A percentile compares a stretch with the other conserved stretches of the same genome.
These are phyloP conservation scores for Penicillium sp. DNA, from an alignment of 2,329 filamentous ascomycete genomes.

Conservation along the genomic window DNA sequence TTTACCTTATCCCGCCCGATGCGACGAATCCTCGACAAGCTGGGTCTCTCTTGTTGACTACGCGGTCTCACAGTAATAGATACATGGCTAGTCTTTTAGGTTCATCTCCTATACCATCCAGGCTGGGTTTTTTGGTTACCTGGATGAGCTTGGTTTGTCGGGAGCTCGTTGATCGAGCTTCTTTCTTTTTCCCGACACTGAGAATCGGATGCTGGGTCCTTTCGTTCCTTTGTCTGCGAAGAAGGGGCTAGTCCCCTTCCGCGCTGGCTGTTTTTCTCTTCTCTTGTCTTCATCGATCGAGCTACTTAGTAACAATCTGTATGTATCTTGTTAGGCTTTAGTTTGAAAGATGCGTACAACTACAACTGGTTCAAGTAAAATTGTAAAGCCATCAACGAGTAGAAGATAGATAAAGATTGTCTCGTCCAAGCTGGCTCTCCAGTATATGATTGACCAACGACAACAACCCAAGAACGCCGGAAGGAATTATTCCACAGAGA, in stretches of 20 bases:
- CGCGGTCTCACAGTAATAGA: background rate
- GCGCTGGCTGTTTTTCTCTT: constrained; percentile 28
- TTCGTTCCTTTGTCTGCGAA: constrained; percentile 34
- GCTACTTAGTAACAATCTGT: constrained; percentile 17
- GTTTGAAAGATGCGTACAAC: constrained; percentile 22
- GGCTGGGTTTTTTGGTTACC: constrained; percentile 45
- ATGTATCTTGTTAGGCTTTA: constrained; percentile 15
- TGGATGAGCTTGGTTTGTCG: constrained; percentile 35
- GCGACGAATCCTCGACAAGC: constrained; percentile 7
- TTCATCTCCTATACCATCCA: constrained; percentile 57
- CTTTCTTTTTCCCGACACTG: constrained; percentile 26
- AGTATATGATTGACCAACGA: too few species aligned
- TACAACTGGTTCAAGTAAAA: background rate
- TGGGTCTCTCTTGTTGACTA: background rate
- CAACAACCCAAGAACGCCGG: background rate
- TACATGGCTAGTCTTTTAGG: constrained; percentile 40
- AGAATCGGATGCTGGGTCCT: constrained; percentile 55
- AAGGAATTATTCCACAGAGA: background rate
- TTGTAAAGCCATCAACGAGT: background rate
- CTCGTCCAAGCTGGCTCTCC: too few species aligned
- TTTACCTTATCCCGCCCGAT: constrained; percentile 6
- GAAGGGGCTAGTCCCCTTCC: constrained; percentile 39
- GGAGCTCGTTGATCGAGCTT: constrained; percentile 24
- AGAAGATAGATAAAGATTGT: background rate
- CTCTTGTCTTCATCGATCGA: constrained; percentile 19